Evolutionary conservation across 352 stramenopile genomes (phyloP).

Genomic region (Phytophthora brassicae): DNA sequence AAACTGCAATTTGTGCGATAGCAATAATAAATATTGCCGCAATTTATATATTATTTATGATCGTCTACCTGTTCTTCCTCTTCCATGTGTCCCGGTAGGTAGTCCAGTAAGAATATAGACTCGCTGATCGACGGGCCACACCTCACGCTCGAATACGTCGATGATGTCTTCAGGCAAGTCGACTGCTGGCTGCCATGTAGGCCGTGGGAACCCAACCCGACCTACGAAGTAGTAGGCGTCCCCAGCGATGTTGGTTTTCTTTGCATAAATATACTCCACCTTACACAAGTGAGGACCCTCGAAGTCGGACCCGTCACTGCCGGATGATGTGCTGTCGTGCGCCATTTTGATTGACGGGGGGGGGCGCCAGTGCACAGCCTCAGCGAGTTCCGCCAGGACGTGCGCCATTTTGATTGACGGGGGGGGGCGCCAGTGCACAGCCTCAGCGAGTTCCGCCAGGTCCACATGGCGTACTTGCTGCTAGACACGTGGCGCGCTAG

Average conservation of each 20-base stretch:
- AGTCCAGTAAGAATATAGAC: too few relatives aligned
- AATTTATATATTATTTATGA: too few relatives aligned
- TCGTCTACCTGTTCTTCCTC: too few relatives aligned
- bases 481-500: neutral
- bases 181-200: slow-evolving; percentile 7
- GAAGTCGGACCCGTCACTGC: neutral
- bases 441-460: neutral
- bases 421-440: neutral
- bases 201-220: neutral
- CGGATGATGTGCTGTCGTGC: neutral
- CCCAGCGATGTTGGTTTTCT: neutral
- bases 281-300: neutral
- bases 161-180: slow-evolving; percentile 12
- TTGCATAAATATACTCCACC: slow-evolving; percentile 1
- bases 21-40: too few relatives aligned
- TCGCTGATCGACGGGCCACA: too few relatives aligned
- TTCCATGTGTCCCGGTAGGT: too few relatives aligned
- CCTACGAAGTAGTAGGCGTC: slow-evolving; percentile 1
- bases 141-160: neutral
- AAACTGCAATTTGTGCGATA: too few relatives aligned
- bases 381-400: neutral
- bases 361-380: neutral
- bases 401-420: neutral
- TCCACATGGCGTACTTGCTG: neutral
- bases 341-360: neutral